These are phyloP conservation scores for Thymus quinquecostatus DNA, from an alignment of 257 asterid genomes.

Conservation along the genomic window DNA sequence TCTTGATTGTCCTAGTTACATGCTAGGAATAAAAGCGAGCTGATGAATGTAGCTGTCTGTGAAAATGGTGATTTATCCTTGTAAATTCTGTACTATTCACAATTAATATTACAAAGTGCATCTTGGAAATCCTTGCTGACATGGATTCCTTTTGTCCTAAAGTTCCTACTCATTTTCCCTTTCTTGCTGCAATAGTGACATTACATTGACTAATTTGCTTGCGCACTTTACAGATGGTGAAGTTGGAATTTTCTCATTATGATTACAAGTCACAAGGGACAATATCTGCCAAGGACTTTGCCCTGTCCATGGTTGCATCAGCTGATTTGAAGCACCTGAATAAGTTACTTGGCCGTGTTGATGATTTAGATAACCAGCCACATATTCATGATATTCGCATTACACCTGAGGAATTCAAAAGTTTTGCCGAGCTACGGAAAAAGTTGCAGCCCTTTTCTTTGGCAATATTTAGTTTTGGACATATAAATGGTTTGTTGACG, in stretches of 20 bases:
- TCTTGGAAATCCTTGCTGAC: conserved; percentile 2
- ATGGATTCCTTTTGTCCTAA: background rate
- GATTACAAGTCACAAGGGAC: conserved; percentile 77
- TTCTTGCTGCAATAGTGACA: background rate
- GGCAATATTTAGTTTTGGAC: conserved; percentile 80
- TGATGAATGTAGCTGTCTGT: background rate
- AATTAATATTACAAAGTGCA: conserved; percentile 1
- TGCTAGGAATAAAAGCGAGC: background rate
- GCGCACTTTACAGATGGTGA: conserved; percentile 53
- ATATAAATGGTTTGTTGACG: conserved; percentile 68
- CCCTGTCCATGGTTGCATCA: conserved; percentile 86
- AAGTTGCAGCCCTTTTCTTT: conserved; percentile 75
- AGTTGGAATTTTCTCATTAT: conserved; percentile 84
- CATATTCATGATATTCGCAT: conserved; percentile 48
- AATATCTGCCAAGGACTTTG: conserved; percentile 88
- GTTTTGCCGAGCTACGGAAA: conserved; percentile 69
- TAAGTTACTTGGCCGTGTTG: conserved; percentile 74
- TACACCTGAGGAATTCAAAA: conserved; percentile 74
- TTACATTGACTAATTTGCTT: conserved; percentile 12
- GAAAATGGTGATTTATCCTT: background rate
- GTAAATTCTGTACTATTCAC: conserved; percentile 1
- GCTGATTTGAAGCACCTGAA: conserved; percentile 76
- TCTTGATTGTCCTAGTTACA: background rate
- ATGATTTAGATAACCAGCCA: conserved; percentile 55
- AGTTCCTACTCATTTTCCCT: background rate